phyloP scores from a whole-genome alignment of 2,329 filamentous ascomycete species.

The Cercospora sp. region DNA sequence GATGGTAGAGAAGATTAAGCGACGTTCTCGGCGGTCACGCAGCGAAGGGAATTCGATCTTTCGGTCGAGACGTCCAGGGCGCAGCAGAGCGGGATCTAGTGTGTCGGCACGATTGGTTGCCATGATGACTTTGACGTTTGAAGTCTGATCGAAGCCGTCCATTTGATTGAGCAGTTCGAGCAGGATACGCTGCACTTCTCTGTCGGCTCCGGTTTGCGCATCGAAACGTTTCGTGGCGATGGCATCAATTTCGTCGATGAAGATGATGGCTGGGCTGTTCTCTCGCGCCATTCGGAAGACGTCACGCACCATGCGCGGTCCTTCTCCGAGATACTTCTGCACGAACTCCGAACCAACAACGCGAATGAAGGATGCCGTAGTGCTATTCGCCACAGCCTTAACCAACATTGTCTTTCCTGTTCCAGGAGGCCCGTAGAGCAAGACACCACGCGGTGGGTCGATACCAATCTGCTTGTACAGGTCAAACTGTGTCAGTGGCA shows the following conservation, averaged over 20 bases:
- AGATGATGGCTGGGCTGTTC: slow-evolving; percentile 97
- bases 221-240: slow-evolving; percentile 99
- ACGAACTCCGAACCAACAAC: slow-evolving; percentile 98
- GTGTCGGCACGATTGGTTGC: slow-evolving; percentile 98
- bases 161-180: slow-evolving; percentile 98
- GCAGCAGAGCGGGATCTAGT: slow-evolving; percentile 88
- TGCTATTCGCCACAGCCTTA: slow-evolving; percentile 97
- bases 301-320: slow-evolving; percentile 97
- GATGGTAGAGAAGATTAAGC: slow-evolving; percentile 97
- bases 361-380: slow-evolving; percentile 95
- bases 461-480: slow-evolving; percentile 99
- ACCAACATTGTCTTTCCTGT: slow-evolving; percentile 97
- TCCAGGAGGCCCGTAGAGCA: slow-evolving; percentile 93
- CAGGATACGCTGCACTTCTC: slow-evolving; percentile 97
- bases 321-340: slow-evolving; percentile 97
- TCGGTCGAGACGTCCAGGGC: slow-evolving; percentile 90
- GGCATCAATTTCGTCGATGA: slow-evolving; percentile 98
- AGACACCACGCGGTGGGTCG: slow-evolving; percentile 91
- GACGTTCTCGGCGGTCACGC: slow-evolving; percentile 87
- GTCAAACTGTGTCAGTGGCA: slow-evolving; percentile 95
- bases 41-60: slow-evolving; percentile 99
- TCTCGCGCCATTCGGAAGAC: slow-evolving; percentile 99
- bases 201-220: slow-evolving; percentile 94
- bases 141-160: slow-evolving; percentile 98
- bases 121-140: slow-evolving; percentile 99